These are phyloP conservation scores for Moniliella sp. DNA, from an alignment of 1,284 basidiomycete genomes.

Conservation along the genomic window DNA sequence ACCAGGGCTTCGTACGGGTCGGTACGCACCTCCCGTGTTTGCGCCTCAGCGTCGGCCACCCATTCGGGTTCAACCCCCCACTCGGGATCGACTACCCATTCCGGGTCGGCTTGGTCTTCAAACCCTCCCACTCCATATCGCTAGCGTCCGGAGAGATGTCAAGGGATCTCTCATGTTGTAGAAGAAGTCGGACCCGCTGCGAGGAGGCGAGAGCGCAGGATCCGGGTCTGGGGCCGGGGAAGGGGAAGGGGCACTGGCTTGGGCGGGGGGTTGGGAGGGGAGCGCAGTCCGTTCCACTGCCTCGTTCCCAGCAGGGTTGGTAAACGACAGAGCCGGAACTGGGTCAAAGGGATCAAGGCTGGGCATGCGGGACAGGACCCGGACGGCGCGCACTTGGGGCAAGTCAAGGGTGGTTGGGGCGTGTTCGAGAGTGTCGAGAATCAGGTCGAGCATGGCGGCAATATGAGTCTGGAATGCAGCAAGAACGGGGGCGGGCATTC, in stretches of 20 bases:
- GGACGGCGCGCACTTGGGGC: not conserved
- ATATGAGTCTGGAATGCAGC: conserved; percentile 42
- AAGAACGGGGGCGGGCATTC: conserved; percentile 10
- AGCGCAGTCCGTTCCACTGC: too few relatives aligned
- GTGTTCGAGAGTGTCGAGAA: conserved; percentile 62
- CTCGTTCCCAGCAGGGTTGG: too few relatives aligned
- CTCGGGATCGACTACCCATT: too few relatives aligned
- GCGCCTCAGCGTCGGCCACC: not conserved
- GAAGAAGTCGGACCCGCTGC: too few relatives aligned
- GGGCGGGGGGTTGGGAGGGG: not conserved
- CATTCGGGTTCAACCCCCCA: not conserved
- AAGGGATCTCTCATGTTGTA: too few relatives aligned
- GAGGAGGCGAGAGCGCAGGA: too few relatives aligned
- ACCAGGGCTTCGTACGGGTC: not conserved
- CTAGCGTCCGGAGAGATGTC: too few relatives aligned
- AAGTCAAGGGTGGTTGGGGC: conserved; percentile 41
- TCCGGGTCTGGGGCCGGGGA: not conserved
- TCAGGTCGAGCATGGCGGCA: conserved; percentile 56
- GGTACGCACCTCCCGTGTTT: not conserved
- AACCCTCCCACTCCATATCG: too few relatives aligned
- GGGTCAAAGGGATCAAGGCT: not conserved
- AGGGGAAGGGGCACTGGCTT: not conserved
- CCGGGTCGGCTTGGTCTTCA: too few relatives aligned
- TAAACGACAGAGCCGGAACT: too few relatives aligned
- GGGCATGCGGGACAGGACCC: not conserved